These are phyloP conservation scores for Gillenia trifoliata DNA, from an alignment of 306 rosid genomes.

Conservation along the genomic window DNA sequence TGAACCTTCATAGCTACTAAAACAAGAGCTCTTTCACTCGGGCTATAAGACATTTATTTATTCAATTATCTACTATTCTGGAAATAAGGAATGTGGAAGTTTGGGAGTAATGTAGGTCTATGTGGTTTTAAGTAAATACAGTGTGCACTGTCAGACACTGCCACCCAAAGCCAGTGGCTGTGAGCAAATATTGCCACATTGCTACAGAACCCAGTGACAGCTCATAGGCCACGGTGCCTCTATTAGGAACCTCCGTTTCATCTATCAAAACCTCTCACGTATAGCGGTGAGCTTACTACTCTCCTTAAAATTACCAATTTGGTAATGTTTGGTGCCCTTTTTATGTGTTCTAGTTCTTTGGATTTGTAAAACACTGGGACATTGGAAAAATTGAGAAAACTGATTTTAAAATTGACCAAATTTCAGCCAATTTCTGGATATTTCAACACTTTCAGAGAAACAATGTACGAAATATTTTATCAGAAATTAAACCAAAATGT, in stretches of 20 bases:
- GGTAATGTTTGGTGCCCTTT: neutral
- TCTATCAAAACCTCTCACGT: neutral
- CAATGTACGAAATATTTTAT: neutral
- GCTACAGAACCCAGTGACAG: neutral
- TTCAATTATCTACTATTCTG: neutral
- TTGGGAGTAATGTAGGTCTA: neutral
- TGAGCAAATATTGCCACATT: neutral
- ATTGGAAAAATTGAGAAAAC: neutral
- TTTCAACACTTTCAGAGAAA: neutral
- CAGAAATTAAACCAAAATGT: neutral
- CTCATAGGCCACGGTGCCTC: neutral
- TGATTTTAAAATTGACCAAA: neutral
- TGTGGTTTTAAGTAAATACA: neutral
- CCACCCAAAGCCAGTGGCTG: neutral
- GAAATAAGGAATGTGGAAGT: no score
- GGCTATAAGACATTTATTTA: neutral
- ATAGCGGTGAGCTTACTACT: neutral
- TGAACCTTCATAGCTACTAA: no score
- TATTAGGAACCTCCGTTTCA: neutral
- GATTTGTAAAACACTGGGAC: neutral
- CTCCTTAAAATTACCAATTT: neutral
- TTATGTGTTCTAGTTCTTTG: neutral
- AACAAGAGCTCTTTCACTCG: no score
- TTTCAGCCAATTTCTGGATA: conserved; percentile 1
- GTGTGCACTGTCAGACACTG: neutral